These are phyloP conservation scores for Chenopodium suecicum DNA, from an alignment of 148 eudicot genomes.

Conservation along the genomic window DNA sequence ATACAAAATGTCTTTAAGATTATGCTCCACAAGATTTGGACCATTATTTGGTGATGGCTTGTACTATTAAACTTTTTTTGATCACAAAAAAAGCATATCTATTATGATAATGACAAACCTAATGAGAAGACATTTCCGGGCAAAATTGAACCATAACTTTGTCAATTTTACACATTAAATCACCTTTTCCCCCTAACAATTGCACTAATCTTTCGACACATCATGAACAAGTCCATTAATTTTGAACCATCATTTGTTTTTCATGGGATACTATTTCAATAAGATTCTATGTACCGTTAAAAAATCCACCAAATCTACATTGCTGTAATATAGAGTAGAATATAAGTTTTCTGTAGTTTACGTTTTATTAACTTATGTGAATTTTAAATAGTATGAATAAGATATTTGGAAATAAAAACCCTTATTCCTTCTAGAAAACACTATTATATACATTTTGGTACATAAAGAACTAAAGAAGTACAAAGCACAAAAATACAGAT, in stretches of 20 bases:
- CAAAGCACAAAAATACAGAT: no score
- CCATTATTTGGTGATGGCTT: constrained; percentile 15
- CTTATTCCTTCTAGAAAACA: not conserved
- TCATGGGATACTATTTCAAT: not conserved
- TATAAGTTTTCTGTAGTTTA: not conserved
- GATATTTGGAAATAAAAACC: not conserved
- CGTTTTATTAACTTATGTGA: no score
- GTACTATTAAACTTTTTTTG: constrained; percentile 15
- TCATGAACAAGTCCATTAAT: constrained; percentile 1
- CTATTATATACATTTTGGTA: not conserved
- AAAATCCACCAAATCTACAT: not conserved
- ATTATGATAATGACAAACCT: constrained; percentile 14
- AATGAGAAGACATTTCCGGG: constrained; percentile 9
- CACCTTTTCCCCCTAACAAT: not conserved
- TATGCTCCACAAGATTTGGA: constrained; percentile 21
- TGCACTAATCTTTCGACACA: constrained; percentile 13
- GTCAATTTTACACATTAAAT: not conserved
- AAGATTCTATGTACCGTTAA: not conserved
- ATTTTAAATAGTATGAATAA: no score
- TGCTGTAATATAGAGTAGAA: not conserved
- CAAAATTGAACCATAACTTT: not conserved
- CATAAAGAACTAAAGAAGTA: not conserved
- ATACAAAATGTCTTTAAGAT: constrained; percentile 6
- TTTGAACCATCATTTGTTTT: not conserved
- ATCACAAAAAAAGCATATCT: not conserved